phyloP scores from a whole-genome alignment of 192 early-diverging fungal species.

The Podila minutissima region DNA sequence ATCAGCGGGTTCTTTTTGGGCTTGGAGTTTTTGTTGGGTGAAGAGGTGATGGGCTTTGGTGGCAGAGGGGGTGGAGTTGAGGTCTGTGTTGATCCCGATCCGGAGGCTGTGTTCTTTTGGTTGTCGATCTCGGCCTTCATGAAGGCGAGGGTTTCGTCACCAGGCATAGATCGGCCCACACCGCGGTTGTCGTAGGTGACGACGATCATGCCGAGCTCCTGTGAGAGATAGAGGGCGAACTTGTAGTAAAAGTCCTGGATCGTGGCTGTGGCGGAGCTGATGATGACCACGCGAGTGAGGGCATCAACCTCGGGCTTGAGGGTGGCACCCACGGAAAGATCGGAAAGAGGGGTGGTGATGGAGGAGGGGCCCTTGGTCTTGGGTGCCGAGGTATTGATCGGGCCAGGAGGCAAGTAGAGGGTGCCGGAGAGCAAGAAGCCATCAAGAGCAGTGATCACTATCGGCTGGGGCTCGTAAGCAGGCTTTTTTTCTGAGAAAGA shows the following conservation, averaged over 20 bases:
- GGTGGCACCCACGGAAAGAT: constrained; percentile 22
- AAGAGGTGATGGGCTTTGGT: constrained; percentile 8
- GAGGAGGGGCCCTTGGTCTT: background rate
- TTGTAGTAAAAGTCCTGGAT: constrained; percentile 50
- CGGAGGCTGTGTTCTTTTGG: background rate
- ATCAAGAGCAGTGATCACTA: constrained; percentile 43
- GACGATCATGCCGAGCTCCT: constrained; percentile 46
- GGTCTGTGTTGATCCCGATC: background rate
- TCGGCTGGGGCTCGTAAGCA: constrained; percentile 35
- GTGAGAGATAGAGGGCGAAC: constrained; percentile 42
- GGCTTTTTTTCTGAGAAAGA: constrained; percentile 11
- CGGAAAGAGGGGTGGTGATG: background rate
- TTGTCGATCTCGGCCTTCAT: constrained; percentile 25
- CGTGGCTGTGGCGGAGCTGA: constrained; percentile 42
- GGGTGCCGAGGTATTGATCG: constrained; percentile 15
- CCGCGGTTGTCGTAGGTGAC: constrained; percentile 44
- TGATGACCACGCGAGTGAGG: constrained; percentile 40
- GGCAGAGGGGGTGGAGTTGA: constrained; percentile 13
- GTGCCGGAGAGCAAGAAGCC: constrained; percentile 40
- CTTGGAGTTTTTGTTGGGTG: background rate
- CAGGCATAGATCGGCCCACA: constrained; percentile 45
- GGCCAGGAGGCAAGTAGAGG: constrained; percentile 29
- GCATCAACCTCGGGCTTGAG: constrained; percentile 13
- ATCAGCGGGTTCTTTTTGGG: constrained; percentile 37
- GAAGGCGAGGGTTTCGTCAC: constrained; percentile 11